phyloP scores from a whole-genome alignment of 148 eudicot species.

The Camellia granthamiana region DNA sequence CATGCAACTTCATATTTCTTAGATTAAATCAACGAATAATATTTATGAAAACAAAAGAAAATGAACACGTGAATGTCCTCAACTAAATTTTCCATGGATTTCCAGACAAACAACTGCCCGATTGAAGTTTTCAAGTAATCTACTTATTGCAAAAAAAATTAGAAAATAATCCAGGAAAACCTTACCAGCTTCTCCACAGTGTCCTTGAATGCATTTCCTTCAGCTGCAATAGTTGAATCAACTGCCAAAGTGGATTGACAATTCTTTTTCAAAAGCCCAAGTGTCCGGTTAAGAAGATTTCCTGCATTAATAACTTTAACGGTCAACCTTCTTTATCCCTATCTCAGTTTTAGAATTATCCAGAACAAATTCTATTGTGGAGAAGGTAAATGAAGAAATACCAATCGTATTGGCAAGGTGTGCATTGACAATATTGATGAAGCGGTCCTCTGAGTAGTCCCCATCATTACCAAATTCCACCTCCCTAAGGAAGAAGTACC shows the following conservation, averaged over 20 bases:
- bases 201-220: constrained; percentile 75
- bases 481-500: constrained; percentile 96
- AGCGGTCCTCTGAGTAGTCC: constrained; percentile 97
- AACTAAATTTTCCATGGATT: not conserved
- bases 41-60: not conserved
- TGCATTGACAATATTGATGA: constrained; percentile 87
- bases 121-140: not conserved
- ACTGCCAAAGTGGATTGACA: constrained; percentile 81
- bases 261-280: constrained; percentile 92
- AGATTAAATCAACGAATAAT: not conserved
- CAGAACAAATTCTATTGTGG: not conserved
- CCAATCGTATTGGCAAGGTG: constrained; percentile 98
- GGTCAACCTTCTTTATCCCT: not conserved
- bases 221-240: constrained; percentile 82
- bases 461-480: constrained; percentile 97
- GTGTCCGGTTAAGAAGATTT: constrained; percentile 97
- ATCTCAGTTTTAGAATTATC: not conserved
- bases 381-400: constrained; percentile 25
- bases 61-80: not conserved
- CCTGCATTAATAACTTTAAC: constrained; percentile 41
- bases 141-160: not conserved
- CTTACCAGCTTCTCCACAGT: constrained; percentile 79
- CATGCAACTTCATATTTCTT: too few relatives aligned
- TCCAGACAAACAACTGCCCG: not conserved
- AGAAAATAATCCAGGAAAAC: not conserved